Conservation (phyloP, 192 early-diverging fungal species). For the Coemansia umbellata region DNA sequence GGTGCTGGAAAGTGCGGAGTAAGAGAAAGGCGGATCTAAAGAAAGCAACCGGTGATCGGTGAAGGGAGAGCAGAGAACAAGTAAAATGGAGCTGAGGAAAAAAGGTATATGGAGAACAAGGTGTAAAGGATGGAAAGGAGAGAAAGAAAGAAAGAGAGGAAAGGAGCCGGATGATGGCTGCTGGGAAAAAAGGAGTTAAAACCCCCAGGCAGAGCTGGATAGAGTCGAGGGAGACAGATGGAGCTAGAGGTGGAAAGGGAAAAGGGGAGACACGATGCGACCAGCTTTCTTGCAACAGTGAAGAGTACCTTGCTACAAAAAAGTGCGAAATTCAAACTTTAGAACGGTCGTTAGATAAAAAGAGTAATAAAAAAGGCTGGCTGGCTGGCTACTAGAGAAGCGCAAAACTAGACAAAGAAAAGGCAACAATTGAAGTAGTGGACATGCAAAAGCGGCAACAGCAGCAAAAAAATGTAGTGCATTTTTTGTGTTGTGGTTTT, state of each 20-base stretch:
- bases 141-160: background rate
- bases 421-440: background rate
- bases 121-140: background rate
- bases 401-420: background rate
- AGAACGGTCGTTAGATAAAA: slow-evolving; percentile 1
- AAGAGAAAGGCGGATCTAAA: background rate
- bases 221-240: background rate
- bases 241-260: background rate
- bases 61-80: background rate
- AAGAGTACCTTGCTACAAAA: background rate
- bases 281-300: background rate
- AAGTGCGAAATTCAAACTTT: slow-evolving; percentile 1
- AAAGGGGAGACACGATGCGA: background rate
- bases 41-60: background rate
- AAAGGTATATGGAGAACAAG: background rate
- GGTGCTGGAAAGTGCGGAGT: too few species aligned
- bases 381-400: background rate
- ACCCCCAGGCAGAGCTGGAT: background rate
- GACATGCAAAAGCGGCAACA: background rate
- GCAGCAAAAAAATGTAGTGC: too few species aligned
- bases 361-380: slow-evolving; percentile 3
- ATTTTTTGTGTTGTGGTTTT: slow-evolving; percentile 1
- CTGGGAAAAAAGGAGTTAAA: too few species aligned
- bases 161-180: background rate
- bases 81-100: background rate